Conservation (phyloP, 345 rosid species). For the Clausena lansium region DNA sequence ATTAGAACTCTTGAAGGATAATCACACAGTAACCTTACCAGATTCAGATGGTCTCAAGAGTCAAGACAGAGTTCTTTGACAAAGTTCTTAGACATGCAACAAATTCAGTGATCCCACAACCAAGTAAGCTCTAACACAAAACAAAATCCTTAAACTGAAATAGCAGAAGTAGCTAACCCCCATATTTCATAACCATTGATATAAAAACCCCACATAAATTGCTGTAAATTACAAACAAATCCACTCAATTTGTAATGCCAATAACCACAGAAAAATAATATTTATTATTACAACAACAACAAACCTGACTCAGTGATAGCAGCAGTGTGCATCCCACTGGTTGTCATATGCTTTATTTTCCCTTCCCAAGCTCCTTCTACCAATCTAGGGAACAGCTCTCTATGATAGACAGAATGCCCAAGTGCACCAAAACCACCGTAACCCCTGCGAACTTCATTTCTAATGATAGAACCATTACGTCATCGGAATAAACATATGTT, state of each 20-base stretch:
- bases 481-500: conserved; percentile 6
- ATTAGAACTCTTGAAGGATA: not conserved
- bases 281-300: not conserved
- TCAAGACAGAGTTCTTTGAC: not conserved
- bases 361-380: conserved; percentile 68
- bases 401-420: conserved; percentile 81
- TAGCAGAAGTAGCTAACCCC: not conserved
- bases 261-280: not conserved
- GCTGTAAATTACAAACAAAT: not conserved
- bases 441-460: conserved; percentile 76
- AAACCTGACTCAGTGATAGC: conserved; percentile 77
- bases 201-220: too few species aligned
- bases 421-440: conserved; percentile 98
- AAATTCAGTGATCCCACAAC: not conserved
- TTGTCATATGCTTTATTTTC: conserved; percentile 59
- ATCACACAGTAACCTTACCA: not conserved
- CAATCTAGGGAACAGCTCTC: conserved; percentile 80
- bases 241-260: not conserved
- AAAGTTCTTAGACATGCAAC: not conserved
- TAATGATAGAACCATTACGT: conserved; percentile 25
- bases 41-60: not conserved
- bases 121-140: not conserved
- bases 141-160: not conserved
- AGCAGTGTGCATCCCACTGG: conserved; percentile 88
- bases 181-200: not conserved